Evolutionary conservation across 306 rosid genomes (phyloP), one percentile per base, ranked within the genome.

Genomic region (Pyrus betulifolia): DNA sequence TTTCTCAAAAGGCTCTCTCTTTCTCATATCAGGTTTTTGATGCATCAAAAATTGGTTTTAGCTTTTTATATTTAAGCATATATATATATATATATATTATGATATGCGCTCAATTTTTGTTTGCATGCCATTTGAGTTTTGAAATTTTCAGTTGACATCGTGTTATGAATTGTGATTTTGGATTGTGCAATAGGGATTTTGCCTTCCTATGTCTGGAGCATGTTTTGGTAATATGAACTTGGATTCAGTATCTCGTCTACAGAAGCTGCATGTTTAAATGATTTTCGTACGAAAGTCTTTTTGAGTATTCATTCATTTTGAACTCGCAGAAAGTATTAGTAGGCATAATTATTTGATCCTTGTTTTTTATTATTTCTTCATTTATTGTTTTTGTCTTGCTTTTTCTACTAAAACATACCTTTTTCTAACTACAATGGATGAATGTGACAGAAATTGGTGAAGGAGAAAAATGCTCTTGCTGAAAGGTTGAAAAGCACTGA

Each of bases 401-500:
- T 49, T 49, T 64, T 79, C 35, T 31, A 22, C 10, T 14, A 59
- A 28, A 35, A 42, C 23, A 44, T 22, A 9, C 31, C 44, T 35
- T 57, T 30, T 59, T 49, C 84, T 80, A 11, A 76, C 51, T 59
- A 71, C 63, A 69, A 82, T 72, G 66, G 28, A 31, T 83, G 63
- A 78, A 74, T 71, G 42, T 80, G 62, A 75, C 96, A 96, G 99
- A 96, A 92, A 91, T 80, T 96, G 55, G 85, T 92, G 49, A 96
- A 96, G 89, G 99, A 96, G 89, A 96, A 96, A 83, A 96, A 92
- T 86, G 91, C 90, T 21, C 93, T 96, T 42, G 87, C 99, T 72
- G 99, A 96, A 82, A 91, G 98, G 87, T 77, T 96, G 87, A 96
- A 91, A 88, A 79, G 85, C 80, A 97, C 98, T n/a, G 99, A 96